Evolutionary conservation across 75 land plant genomes (phyloP).

Genomic region (Sequoiadendron giganteum): DNA sequence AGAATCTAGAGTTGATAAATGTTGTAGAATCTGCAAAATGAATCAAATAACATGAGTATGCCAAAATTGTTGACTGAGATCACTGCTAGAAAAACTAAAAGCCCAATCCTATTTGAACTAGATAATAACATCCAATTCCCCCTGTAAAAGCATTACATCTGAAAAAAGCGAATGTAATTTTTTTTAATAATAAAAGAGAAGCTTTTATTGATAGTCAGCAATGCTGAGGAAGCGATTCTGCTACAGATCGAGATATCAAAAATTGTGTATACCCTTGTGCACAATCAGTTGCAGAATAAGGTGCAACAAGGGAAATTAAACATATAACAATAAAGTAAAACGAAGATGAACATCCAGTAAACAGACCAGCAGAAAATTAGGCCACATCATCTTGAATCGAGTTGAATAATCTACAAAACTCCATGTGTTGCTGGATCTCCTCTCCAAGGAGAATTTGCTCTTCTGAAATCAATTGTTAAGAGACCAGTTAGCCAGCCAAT

Average conservation of each 20-base stretch:
- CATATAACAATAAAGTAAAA: not conserved
- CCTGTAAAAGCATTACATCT: not conserved
- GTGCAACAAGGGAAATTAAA: not conserved
- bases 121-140: not conserved
- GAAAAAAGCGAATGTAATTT: not conserved
- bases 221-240: not conserved
- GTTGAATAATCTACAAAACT: not conserved
- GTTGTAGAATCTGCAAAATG: constrained; percentile 58
- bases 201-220: not conserved
- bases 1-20: constrained; percentile 71
- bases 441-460: not conserved
- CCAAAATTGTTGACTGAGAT: not conserved
- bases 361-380: not conserved
- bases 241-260: not conserved
- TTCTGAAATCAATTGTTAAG: not conserved
- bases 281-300: not conserved
- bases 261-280: not conserved
- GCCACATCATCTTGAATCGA: not conserved
- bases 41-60: not conserved
- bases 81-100: not conserved
- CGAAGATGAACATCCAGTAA: not conserved
- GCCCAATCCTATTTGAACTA: not conserved
- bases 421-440: not conserved
- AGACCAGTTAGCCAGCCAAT: not conserved
- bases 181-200: not conserved